Conservation (phyloP, 306 rosid genomes). For the Ochetophila trinervis region DNA sequence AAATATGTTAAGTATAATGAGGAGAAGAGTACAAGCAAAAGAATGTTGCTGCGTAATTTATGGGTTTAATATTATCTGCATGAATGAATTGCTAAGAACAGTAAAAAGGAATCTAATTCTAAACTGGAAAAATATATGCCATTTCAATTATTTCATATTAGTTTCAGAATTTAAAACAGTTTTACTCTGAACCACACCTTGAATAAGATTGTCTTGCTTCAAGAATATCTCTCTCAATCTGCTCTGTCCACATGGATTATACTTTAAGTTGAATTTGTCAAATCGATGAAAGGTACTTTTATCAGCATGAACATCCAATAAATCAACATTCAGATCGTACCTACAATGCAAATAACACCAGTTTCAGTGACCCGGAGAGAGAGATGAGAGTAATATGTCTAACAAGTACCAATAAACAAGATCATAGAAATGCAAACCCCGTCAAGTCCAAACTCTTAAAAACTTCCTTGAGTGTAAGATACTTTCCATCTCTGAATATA, state of each 20-base stretch:
- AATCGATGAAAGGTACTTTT: constrained; percentile 92
- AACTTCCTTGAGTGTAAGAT: constrained; percentile 84
- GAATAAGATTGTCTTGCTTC: constrained; percentile 94
- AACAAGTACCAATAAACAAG: constrained; percentile 7
- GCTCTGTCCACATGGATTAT: constrained; percentile 96
- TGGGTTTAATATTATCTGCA: neutral
- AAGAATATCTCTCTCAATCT: constrained; percentile 90
- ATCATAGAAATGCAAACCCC: constrained; percentile 46
- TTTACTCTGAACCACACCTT: constrained; percentile 51
- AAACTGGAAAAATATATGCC: no score
- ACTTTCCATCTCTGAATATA: constrained; percentile 90
- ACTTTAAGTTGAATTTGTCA: constrained; percentile 91
- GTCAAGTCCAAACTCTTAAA: constrained; percentile 91
- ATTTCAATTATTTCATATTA: no score
- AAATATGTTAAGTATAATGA: neutral
- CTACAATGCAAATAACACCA: constrained; percentile 30
- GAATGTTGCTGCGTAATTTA: neutral
- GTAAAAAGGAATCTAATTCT: no score
- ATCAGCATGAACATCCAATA: constrained; percentile 92
- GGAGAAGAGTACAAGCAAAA: neutral
- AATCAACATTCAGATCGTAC: constrained; percentile 80
- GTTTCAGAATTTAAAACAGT: no score
- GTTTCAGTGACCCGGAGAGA: constrained; percentile 4
- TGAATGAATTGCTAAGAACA: neutral
- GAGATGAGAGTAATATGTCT: neutral